Percentiles rank a stretch among this genome's conserved stretches.
phyloP scores from a whole-genome alignment of 768 basidiomycete species.

The Tricholoma matsutake region DNA sequence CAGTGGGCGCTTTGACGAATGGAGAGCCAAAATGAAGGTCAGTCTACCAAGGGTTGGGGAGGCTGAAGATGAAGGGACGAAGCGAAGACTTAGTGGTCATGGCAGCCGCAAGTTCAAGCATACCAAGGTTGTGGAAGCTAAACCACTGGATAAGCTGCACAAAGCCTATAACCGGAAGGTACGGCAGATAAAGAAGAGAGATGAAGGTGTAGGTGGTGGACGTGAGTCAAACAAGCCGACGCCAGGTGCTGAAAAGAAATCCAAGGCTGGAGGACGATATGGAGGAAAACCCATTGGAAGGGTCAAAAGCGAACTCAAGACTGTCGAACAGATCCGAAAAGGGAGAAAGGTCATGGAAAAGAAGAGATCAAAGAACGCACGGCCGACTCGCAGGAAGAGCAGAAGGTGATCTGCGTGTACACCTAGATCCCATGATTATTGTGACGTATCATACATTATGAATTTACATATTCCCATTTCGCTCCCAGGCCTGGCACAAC shows the following conservation, averaged over 20 bases:
- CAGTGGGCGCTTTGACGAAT: slow-evolving; percentile 93
- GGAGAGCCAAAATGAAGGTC: slow-evolving; percentile 79
- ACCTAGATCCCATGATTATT: neutral
- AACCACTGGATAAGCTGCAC: slow-evolving; percentile 73
- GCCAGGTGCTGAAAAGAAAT: slow-evolving; percentile 15
- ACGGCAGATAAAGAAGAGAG: slow-evolving; percentile 59
- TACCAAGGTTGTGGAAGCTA: slow-evolving; percentile 57
- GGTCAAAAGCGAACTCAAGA: slow-evolving; percentile 83
- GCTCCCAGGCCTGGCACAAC: slow-evolving; percentile 61
- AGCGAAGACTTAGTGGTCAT: slow-evolving; percentile 33
- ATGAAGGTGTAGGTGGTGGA: slow-evolving; percentile 29
- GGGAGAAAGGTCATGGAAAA: slow-evolving; percentile 62
- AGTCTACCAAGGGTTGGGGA: slow-evolving; percentile 83
- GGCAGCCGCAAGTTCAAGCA: slow-evolving; percentile 73
- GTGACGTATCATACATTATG: slow-evolving; percentile 7
- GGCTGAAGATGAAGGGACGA: slow-evolving; percentile 49
- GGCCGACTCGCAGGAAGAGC: slow-evolving; percentile 52
- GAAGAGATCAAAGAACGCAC: slow-evolving; percentile 76
- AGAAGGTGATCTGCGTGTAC: slow-evolving; percentile 28
- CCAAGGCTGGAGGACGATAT: slow-evolving; percentile 45
- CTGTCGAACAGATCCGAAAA: slow-evolving; percentile 83
- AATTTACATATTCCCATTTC: slow-evolving; percentile 78
- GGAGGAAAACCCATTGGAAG: slow-evolving; percentile 58
- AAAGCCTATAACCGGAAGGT: slow-evolving; percentile 73
- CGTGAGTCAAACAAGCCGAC: slow-evolving; percentile 21